These are phyloP conservation scores for Aspergillus oerlinghausenensis DNA, from an alignment of 2,329 filamentous ascomycete species.

Conservation along the genomic window DNA sequence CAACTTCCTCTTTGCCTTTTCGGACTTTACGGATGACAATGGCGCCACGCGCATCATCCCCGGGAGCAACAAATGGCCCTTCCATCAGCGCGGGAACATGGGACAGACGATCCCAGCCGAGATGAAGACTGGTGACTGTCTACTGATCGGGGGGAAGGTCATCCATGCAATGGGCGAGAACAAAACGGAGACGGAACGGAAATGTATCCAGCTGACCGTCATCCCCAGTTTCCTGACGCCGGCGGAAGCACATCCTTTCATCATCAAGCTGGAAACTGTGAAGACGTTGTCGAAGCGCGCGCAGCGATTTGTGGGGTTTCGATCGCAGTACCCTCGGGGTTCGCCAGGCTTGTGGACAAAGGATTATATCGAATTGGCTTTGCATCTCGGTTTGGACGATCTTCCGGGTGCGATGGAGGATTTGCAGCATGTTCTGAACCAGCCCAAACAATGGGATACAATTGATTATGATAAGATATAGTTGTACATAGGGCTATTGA, in stretches of 20 bases:
- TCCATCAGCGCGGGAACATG: not conserved
- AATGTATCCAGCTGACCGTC: not conserved
- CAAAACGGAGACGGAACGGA: not conserved
- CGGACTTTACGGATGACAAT: slow-evolving; percentile 11
- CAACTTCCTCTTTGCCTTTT: slow-evolving; percentile 7
- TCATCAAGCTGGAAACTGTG: not conserved
- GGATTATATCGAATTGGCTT: not conserved
- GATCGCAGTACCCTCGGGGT: not conserved
- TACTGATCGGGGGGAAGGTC: slow-evolving; percentile 2
- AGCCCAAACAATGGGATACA: not conserved
- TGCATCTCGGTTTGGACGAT: not conserved
- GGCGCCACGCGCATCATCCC: slow-evolving; percentile 13
- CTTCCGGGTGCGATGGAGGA: not conserved
- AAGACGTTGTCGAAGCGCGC: not conserved
- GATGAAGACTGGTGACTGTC: slow-evolving; percentile 5
- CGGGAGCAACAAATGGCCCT: slow-evolving; percentile 8
- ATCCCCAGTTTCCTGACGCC: not conserved
- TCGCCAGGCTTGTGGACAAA: not conserved
- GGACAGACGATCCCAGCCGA: slow-evolving; percentile 1
- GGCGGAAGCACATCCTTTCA: not conserved
- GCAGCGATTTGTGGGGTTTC: not conserved
- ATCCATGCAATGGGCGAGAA: slow-evolving; percentile 3
- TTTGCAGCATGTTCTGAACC: not conserved
- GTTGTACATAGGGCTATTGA: not conserved
- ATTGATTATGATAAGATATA: not conserved